phyloP scores from a whole-genome alignment of 208 protist genomes.

The Acanthamoeba lenticulata region DNA sequence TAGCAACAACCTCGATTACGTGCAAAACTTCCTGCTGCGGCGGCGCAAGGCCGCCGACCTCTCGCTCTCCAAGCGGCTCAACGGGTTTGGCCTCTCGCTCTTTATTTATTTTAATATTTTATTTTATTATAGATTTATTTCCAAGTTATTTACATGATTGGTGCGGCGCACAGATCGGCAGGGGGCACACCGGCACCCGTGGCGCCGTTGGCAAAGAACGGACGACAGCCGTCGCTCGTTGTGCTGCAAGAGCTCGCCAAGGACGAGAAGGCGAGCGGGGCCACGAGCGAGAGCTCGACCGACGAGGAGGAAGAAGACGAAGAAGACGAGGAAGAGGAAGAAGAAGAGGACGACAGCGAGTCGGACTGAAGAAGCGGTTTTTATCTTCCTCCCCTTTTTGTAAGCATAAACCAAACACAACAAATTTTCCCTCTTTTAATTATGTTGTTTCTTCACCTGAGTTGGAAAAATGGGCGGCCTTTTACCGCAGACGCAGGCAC shows the following conservation, averaged over 20 bases:
- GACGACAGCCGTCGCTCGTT: not conserved
- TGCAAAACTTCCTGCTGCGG: constrained; percentile 48
- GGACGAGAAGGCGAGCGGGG: not conserved
- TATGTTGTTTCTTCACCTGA: too few relatives aligned
- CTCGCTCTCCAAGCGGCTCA: not conserved
- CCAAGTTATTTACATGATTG: too few relatives aligned
- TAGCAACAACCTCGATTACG: constrained; percentile 9
- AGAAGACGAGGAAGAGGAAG: not conserved
- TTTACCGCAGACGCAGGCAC: too few relatives aligned
- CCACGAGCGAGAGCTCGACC: not conserved
- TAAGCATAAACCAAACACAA: too few relatives aligned
- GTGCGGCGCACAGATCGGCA: not conserved
- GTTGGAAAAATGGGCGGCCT: too few relatives aligned
- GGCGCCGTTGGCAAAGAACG: not conserved
- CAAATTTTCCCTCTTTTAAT: too few relatives aligned
- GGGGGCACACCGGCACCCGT: not conserved
- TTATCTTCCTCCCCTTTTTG: too few relatives aligned
- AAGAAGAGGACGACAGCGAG: not conserved
- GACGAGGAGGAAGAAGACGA: not conserved
- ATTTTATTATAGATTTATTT: too few relatives aligned
- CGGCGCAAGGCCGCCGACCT: not conserved
- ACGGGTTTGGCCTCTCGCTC: not conserved
- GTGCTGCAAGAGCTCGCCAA: not conserved
- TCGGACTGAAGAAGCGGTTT: too few relatives aligned
- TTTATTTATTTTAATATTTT: too few relatives aligned